Base-by-base conservation (phyloP, 2,329 filamentous ascomycete species). In the Colletotrichum sp. region DNA sequence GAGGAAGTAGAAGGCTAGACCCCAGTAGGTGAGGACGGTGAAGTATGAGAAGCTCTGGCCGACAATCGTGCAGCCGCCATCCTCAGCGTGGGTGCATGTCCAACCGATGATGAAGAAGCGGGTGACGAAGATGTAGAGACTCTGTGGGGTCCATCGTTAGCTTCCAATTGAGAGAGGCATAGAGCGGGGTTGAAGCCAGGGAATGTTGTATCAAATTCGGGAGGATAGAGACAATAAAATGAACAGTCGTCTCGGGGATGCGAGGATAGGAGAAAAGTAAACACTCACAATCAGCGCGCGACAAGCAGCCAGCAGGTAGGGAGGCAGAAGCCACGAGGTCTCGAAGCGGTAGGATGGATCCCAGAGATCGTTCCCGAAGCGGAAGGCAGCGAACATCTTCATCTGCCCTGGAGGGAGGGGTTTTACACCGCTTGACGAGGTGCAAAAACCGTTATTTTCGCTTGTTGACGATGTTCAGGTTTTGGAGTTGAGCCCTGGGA, bases 1-100 rank as follows among this genome's bases (percentile, higher is more conserved):
- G 72, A 92, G 87, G 82, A 93, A 93, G 88, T 97, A 98, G 86
- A 96, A 96, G 28, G 91, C 92, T 43, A 96, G 85, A 3, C 94
- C 94, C 94, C 94, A 97, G 88, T 93, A 97, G 12, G 94, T 95
- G 74, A 97, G 87, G 80, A 93, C 88, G 32, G 95, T 97, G 87
- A 98, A 97, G 88, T 92, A 97, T 80, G 93, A 95, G 87, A 97
- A 97, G 61, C 89, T 89, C 61, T 87, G 84, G 68, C 87, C 85
- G 30, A 91, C 89, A 2, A 80, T 81, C 39, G 81, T 78, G 81
- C 88, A 89, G 65, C 89, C 86, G 76, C 86, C 86, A 13, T 81
- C 78, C 32, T 62, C 71, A 22, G 34, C 39, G 81, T 91, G 88
- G n/a, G 87, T 85, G 80, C 92, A 92, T 76, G 91, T 85, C 88